Conservation (phyloP, 257 asterid species). For the Rauvolfia tetraphylla region DNA sequence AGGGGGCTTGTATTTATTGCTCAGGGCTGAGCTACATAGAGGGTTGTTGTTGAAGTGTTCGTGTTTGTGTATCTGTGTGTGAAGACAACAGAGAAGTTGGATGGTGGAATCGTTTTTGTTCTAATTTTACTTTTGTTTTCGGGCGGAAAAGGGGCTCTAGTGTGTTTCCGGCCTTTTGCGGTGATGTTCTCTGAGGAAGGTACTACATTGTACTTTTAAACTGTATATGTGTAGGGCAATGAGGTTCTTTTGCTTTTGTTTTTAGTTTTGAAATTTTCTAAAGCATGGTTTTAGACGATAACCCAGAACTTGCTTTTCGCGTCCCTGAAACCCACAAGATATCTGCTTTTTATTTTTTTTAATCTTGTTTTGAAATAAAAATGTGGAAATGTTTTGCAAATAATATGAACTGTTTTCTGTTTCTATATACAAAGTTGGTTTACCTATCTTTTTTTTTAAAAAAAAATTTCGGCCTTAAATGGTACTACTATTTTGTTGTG, state of each 20-base stretch:
- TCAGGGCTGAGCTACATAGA: neutral
- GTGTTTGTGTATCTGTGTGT: neutral
- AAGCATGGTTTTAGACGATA: conserved; percentile 4
- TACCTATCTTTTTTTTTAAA: neutral
- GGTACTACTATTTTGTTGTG: neutral
- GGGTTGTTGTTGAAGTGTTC: neutral
- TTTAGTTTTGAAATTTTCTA: conserved; percentile 6
- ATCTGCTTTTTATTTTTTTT: neutral
- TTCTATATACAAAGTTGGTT: neutral
- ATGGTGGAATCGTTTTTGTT: conserved; percentile 23
- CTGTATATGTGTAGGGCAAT: conserved; percentile 16
- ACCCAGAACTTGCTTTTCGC: conserved; percentile 3
- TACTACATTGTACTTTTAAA: conserved; percentile 28
- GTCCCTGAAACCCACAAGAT: neutral
- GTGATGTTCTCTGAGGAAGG: conserved; percentile 24
- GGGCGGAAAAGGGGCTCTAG: conserved; percentile 35
- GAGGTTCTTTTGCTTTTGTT: conserved; percentile 22
- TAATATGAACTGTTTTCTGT: neutral
- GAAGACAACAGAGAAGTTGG: conserved; percentile 14
- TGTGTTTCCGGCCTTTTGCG: conserved; percentile 34
- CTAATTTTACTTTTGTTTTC: conserved; percentile 21
- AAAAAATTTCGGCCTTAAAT: neutral
- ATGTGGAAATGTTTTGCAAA: neutral
- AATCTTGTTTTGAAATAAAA: neutral
- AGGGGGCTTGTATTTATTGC: neutral